Evolutionary conservation across 2,329 filamentous ascomycete genomes (phyloP), one percentile per base, ranked within the genome.

Genomic region (Lecanosticta acicola): DNA sequence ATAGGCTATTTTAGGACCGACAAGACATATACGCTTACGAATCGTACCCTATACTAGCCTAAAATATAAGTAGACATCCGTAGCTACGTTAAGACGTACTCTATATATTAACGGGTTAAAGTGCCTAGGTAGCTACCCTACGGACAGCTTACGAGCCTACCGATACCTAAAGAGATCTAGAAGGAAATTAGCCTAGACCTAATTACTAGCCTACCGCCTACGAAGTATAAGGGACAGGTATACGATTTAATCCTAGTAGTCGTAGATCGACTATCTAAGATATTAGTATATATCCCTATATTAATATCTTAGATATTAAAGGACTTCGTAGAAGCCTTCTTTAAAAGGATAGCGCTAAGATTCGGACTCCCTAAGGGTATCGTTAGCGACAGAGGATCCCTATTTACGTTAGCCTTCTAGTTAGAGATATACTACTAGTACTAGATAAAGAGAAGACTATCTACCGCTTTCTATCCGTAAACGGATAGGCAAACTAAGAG

Each of bases 261-360:
- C 14, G 48, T 58, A 7, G 43, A 59, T 34, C 13, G 53, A 18
- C 51, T 59, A 7, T 54, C 49, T 5, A 64, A 64, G 37, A 55
- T 51, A 45, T 42, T 42, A 1, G 32, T 50, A 36, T 54, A 49
- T 24, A 40, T 56, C 24, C 36, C 41, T 21, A 24, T 50, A 24
- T 17, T 38, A 17, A 41, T 21, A 14, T 43, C 26, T 39, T 21
- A 43, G 11, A 16, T 42, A 29, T 20, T n/a, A 19, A 14, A 43
- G 14, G 43, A 39, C 34, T 29, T 48, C 11, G 47, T 45, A 0
- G 19, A 50, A 4, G 18, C 42, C 3, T 56, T 62, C 43, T 17
- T 53, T 9, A 20, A 41, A 2, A 29, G 54, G 4, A 26, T 56
- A 8, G 46, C 36, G 32, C 39, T 45, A 35, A 32, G 40, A 2